These are phyloP conservation scores for Takashimella tepidaria DNA, from an alignment of 1,284 basidiomycete genomes.

Conservation along the genomic window DNA sequence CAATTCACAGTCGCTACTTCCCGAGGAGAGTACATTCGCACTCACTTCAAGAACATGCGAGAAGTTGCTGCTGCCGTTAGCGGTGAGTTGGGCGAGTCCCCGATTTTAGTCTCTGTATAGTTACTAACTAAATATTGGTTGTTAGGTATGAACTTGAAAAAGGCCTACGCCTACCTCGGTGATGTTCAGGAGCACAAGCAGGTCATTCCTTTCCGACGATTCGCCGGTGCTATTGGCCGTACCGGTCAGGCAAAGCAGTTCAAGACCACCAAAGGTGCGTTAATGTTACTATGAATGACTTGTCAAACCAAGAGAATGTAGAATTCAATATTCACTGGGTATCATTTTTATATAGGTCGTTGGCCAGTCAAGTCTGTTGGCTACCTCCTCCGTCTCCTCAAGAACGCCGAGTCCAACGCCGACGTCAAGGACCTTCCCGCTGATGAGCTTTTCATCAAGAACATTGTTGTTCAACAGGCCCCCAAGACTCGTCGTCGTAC, in stretches of 20 bases:
- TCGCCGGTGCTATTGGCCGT: slow-evolving; percentile 94
- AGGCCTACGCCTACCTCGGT: slow-evolving; percentile 91
- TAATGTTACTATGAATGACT: background rate
- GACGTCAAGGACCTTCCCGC: slow-evolving; percentile 94
- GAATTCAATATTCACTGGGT: slow-evolving; percentile 3
- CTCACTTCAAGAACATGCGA: slow-evolving; percentile 99
- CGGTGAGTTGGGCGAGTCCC: slow-evolving; percentile 57
- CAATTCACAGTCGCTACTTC: slow-evolving; percentile 69
- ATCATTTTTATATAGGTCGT: slow-evolving; percentile 61
- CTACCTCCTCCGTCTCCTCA: slow-evolving; percentile 89
- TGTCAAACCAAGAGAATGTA: background rate
- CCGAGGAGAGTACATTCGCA: slow-evolving; percentile 94
- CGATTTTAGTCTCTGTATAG: background rate
- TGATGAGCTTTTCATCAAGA: slow-evolving; percentile 91
- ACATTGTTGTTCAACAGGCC: slow-evolving; percentile 97
- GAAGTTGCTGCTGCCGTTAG: slow-evolving; percentile 84
- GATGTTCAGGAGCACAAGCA: slow-evolving; percentile 97
- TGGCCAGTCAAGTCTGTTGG: slow-evolving; percentile 99
- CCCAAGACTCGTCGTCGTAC: slow-evolving; percentile 99
- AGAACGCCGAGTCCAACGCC: slow-evolving; percentile 99
- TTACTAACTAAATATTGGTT: background rate
- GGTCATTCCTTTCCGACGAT: slow-evolving; percentile 94
- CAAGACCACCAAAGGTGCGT: slow-evolving; percentile 88
- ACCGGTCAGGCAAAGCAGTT: slow-evolving; percentile 97
- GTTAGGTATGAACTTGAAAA: slow-evolving; percentile 84